A percentile compares a stretch with the other conserved stretches of the same genome.
Evolutionary conservation across 1,284 basidiomycete species (phyloP).

Genomic region (Paramarasmius palmivorus): DNA sequence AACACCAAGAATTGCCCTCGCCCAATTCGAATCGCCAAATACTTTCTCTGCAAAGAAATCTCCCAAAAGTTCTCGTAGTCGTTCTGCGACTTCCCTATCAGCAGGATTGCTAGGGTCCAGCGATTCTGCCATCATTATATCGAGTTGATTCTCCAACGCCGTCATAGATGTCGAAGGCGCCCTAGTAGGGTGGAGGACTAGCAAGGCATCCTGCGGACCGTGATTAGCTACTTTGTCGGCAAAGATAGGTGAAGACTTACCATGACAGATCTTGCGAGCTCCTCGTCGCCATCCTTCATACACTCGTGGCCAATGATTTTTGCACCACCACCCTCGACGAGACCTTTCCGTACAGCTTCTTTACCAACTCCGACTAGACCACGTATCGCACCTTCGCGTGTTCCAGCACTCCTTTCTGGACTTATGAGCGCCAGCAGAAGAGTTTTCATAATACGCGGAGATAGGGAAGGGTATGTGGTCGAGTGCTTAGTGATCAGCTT

Average conservation of each 20-base stretch:
- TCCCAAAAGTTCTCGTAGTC: neutral
- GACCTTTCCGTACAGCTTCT: conserved; percentile 77
- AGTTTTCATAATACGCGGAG: conserved; percentile 90
- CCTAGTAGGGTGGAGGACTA: neutral
- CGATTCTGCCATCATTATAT: neutral
- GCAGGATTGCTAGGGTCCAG: neutral
- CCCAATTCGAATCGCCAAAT: conserved; percentile 1
- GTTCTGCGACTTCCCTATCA: neutral
- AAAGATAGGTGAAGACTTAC: conserved; percentile 33
- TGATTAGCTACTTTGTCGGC: neutral
- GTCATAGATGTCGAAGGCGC: neutral
- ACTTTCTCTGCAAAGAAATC: conserved; percentile 2
- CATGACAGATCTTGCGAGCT: conserved; percentile 57
- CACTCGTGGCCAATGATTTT: conserved; percentile 70
- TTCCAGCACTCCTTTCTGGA: conserved; percentile 68
- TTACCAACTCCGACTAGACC: conserved; percentile 83
- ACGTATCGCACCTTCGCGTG: conserved; percentile 83
- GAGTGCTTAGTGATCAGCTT: conserved; percentile 76
- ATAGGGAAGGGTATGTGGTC: conserved; percentile 84
- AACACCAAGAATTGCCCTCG: neutral
- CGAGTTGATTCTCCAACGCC: neutral
- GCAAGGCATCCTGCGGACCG: conserved; percentile 14
- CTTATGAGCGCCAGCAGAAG: conserved; percentile 84
- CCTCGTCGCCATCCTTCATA: conserved; percentile 37
- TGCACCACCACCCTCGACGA: conserved; percentile 77